Conservation (phyloP, 768 basidiomycete genomes). For the Trametes cingulata region DNA sequence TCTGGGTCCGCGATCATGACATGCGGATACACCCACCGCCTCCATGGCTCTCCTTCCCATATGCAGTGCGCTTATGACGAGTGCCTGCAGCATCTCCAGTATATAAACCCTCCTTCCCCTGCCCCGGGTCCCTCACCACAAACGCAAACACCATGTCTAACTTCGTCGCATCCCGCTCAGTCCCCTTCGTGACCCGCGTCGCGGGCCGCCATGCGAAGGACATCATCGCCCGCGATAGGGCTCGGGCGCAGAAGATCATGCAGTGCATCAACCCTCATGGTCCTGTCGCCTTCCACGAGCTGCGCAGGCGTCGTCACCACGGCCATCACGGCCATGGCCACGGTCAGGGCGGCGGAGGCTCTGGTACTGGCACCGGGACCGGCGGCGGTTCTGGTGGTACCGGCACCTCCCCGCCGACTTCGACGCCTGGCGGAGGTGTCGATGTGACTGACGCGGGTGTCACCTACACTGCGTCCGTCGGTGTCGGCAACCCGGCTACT, state of each 20-base stretch:
- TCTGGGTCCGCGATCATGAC: background rate
- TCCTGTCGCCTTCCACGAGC: conserved; percentile 39
- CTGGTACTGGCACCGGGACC: conserved; percentile 17
- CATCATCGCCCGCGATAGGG: conserved; percentile 53
- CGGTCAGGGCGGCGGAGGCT: conserved; percentile 20
- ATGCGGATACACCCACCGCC: conserved; percentile 3
- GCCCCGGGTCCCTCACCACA: background rate
- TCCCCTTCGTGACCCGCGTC: conserved; percentile 51
- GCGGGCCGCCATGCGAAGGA: conserved; percentile 42
- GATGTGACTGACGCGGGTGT: conserved; percentile 61
- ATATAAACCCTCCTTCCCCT: conserved; percentile 11
- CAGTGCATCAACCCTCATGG: conserved; percentile 56
- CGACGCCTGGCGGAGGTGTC: conserved; percentile 37
- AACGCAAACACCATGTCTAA: conserved; percentile 37
- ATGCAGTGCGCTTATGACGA: background rate
- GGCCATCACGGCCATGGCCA: conserved; percentile 26
- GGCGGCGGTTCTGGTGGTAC: conserved; percentile 8
- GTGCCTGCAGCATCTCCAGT: background rate
- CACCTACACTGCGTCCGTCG: conserved; percentile 53
- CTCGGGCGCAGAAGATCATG: conserved; percentile 57
- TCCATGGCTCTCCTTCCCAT: conserved; percentile 1
- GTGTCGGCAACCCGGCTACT: conserved; percentile 52
- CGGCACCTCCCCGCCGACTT: conserved; percentile 15
- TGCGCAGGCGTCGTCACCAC: conserved; percentile 27
- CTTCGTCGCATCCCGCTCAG: conserved; percentile 32